Percentiles rank a stretch among this genome's conserved stretches.
Conservation (phyloP, 2,329 filamentous ascomycete species). For the Fusarium camptoceras region DNA sequence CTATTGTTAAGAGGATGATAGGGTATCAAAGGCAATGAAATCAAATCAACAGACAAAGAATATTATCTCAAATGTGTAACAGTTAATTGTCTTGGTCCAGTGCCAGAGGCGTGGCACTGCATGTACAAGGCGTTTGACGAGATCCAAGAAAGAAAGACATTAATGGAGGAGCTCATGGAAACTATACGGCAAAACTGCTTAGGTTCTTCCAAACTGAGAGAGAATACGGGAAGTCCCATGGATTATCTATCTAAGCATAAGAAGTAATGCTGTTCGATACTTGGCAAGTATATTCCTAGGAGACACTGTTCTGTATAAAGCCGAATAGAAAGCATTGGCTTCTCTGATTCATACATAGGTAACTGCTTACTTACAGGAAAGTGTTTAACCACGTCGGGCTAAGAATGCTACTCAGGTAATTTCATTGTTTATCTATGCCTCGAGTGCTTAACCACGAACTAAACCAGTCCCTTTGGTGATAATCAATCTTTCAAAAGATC, state of each 20-base stretch:
- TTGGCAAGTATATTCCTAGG: background rate
- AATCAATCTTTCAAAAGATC: background rate
- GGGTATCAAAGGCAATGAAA: too few species aligned
- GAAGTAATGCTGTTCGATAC: background rate
- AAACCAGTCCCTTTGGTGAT: background rate
- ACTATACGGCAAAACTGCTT: background rate
- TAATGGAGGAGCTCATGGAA: background rate
- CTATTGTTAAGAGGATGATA: background rate
- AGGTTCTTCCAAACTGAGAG: background rate
- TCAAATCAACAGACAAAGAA: background rate
- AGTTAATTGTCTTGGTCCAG: background rate
- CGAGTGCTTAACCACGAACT: background rate
- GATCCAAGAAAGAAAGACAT: background rate
- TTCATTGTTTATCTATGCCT: background rate
- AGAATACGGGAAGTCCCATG: background rate
- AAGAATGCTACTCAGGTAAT: background rate
- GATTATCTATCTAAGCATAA: background rate
- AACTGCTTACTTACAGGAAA: background rate
- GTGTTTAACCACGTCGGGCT: background rate
- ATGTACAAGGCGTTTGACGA: background rate
- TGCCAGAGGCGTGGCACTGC: background rate
- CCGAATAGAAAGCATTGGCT: background rate
- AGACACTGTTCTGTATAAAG: background rate
- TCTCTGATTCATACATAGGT: background rate
- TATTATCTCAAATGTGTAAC: background rate